Base-by-base conservation (phyloP, 495 filamentous ascomycete genomes). In the Aspergillus bridgeri region DNA sequence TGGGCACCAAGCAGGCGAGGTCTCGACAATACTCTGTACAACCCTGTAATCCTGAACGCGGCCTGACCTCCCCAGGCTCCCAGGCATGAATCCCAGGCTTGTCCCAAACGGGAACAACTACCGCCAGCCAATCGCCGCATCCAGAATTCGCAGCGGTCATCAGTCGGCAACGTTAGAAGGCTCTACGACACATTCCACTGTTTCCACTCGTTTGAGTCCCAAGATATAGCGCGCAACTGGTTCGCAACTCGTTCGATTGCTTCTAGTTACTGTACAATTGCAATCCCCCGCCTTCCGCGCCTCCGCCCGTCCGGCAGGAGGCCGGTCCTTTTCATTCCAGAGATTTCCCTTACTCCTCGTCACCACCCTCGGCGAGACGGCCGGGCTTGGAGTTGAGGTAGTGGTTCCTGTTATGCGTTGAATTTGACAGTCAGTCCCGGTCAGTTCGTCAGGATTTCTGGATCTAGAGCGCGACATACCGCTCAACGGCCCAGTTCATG, bases 301-400 rank as follows among this genome's bases (percentile, higher is more conserved):
- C 22, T 18, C 44, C 7, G 17, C 19, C 42, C 44, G 20, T 0
- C 3, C 20, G 17, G 18, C 50, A 7, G 33, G n/a, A 45, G 27
- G 6, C 21, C n/a, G n/a, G n/a, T n/a, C n/a, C 22, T 6, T 15
- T 11, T 50, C 48, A 23, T 24, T 52, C 48, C 19, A 18, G 18
- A 29, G 52, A n/a, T 33, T 50, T 20, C 51, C 66, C 73, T 75
- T 76, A 79, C 61, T 75, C 70, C 0, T 70, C 69, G 53, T 57
- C 68, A 61, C 58, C 69, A 64, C 63, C 66, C 69, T 74, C 71
- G 19, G 68, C 66, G 53, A 82, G 76, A 59, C 90, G 89, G 46
- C 92, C 92, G 44, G 82, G 80, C 83, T 96, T 96, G 66, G 89
- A 94, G 83, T 95, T 94, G 64, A 94, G 80, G 78, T 87, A 94